Base-by-base conservation (phyloP, 768 basidiomycete genomes). In the Cystobasidiopsis lactophilus region DNA sequence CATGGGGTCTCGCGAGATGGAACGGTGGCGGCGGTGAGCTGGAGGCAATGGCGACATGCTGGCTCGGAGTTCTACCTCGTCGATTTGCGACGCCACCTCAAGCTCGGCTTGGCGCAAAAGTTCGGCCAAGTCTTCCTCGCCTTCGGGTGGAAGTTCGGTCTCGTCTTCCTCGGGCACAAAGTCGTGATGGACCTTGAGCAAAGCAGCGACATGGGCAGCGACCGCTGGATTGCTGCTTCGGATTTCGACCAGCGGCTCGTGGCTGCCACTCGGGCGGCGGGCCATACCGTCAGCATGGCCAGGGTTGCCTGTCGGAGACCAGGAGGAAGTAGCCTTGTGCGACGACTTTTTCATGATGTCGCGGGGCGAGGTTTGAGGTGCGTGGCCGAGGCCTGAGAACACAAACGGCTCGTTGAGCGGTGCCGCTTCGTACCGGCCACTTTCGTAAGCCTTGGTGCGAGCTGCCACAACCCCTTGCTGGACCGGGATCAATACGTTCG, bases 111-210 rank as follows among this genome's bases (percentile, higher is more conserved):
- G 21, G 4, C 26, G 14, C 18, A 47, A 26, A 13, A 47, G 45
- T 9, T 26, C 23, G 9, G 23, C 14, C 30, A 47, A 26, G 21
- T 13, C 16, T 27, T 47, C 45, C 24, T 23, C 23, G 10, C 26
- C 24, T 11, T 47, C 10, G 29, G 16, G 23, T 7, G 11, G 9
- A 19, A 21, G 19, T 43, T 31, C 30, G 23, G 45, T 3, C 30
- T 4, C 26, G 23, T 23, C 16, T 29, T 26, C 45, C 7, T 47
- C 24, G 16, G 45, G 24, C 45, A 47, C 45, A 29, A 47, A 47
- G 29, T 47, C 45, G 45, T 47, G 45, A 30, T 47, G 45, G 9
- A 47, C 45, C 30, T 47, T 47, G 45, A 47, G 45, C 16, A 47
- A 16, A 27, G 45, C 45, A 13, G 45, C 45, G 23, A 47, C 45